Conservation (phyloP, 2,329 filamentous ascomycete species). For the Aspergillus intermedius region DNA sequence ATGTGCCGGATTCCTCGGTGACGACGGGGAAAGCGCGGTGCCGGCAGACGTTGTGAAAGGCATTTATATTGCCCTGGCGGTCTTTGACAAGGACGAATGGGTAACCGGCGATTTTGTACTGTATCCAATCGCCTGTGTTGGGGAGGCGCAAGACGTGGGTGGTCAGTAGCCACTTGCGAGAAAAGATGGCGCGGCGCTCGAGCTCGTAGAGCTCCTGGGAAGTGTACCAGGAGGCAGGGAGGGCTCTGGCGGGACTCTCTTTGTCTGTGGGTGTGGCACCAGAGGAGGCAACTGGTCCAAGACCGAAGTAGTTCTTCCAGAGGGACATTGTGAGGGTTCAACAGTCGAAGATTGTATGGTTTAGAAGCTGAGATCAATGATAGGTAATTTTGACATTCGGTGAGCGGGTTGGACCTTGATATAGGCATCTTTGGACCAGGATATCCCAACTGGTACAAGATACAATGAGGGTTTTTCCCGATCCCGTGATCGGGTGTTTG, state of each 20-base stretch:
- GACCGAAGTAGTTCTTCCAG: slow-evolving; percentile 35
- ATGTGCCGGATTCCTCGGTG: slow-evolving; percentile 42
- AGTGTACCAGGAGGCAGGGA: slow-evolving; percentile 49
- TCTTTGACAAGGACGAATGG: slow-evolving; percentile 50
- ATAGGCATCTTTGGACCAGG: not conserved
- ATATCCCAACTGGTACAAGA: not conserved
- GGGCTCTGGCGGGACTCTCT: slow-evolving; percentile 34
- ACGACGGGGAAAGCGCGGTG: slow-evolving; percentile 55
- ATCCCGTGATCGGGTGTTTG: not conserved
- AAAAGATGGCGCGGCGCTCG: slow-evolving; percentile 53
- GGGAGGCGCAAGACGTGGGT: slow-evolving; percentile 41
- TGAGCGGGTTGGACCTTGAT: not conserved
- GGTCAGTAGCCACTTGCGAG: slow-evolving; percentile 44
- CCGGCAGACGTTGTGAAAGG: slow-evolving; percentile 56
- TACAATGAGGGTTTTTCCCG: not conserved
- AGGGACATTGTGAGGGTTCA: slow-evolving; percentile 4
- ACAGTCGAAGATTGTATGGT: not conserved
- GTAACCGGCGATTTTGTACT: slow-evolving; percentile 52
- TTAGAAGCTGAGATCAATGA: not conserved
- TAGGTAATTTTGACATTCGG: not conserved
- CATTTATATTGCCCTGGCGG: slow-evolving; percentile 48
- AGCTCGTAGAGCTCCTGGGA: slow-evolving; percentile 46
- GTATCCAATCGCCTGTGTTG: slow-evolving; percentile 52
- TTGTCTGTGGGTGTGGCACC: slow-evolving; percentile 5
- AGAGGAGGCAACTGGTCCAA: slow-evolving; percentile 20